Evolutionary conservation across 2,329 filamentous ascomycete species (phyloP).

Genomic region (Tolypocladium capitatum): DNA sequence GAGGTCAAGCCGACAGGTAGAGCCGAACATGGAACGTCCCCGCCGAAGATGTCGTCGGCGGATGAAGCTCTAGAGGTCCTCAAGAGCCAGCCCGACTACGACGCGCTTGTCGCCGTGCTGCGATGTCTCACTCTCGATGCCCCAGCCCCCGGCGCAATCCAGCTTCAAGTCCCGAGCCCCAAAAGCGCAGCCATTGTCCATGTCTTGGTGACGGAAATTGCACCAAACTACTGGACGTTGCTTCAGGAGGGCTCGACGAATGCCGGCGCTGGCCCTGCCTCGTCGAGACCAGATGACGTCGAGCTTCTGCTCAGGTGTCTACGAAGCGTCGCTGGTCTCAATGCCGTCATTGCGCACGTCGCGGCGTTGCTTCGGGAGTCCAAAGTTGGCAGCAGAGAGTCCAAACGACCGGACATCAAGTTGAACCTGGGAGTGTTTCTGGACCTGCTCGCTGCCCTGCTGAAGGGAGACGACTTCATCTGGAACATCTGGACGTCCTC

Average conservation of each 20-base stretch:
- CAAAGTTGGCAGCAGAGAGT: slow-evolving; percentile 22
- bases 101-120: slow-evolving; percentile 38
- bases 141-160: slow-evolving; percentile 9
- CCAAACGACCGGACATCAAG: slow-evolving; percentile 26
- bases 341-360: slow-evolving; percentile 60
- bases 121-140: slow-evolving; percentile 30
- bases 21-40: slow-evolving; percentile 1
- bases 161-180: slow-evolving; percentile 39
- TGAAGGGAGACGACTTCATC: slow-evolving; percentile 24
- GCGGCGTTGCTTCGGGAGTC: slow-evolving; percentile 44
- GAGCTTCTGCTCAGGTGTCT: slow-evolving; percentile 50
- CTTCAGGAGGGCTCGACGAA: slow-evolving; percentile 32
- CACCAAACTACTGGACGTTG: slow-evolving; percentile 70
- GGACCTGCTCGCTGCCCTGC: slow-evolving; percentile 28
- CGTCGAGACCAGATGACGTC: slow-evolving; percentile 20
- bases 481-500: slow-evolving; percentile 24
- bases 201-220: slow-evolving; percentile 56
- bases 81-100: slow-evolving; percentile 48
- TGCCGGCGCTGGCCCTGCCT: slow-evolving; percentile 1
- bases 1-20: slow-evolving; percentile 16
- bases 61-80: slow-evolving; percentile 47
- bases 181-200: slow-evolving; percentile 63
- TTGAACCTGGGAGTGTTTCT: slow-evolving; percentile 31
- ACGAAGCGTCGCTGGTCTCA: slow-evolving; percentile 61
- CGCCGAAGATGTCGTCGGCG: slow-evolving; percentile 12